These are phyloP conservation scores for Xeromyces bisporus DNA, from an alignment of 495 filamentous ascomycete genomes.

Conservation along the genomic window DNA sequence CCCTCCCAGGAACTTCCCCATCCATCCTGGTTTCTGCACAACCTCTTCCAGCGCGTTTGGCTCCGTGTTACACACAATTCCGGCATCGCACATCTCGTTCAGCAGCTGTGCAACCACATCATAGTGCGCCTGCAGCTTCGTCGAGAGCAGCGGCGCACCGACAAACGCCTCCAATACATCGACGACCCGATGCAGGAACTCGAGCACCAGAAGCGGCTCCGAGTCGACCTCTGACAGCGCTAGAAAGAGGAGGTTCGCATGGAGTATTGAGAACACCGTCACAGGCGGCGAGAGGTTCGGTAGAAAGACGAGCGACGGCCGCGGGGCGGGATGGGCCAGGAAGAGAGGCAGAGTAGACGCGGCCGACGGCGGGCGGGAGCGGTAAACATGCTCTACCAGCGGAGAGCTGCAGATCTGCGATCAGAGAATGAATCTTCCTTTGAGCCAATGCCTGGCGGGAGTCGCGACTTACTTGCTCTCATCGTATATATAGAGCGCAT, in stretches of 20 bases:
- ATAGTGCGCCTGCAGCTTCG: slow-evolving; percentile 75
- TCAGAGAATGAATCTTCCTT: background rate
- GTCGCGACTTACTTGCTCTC: slow-evolving; percentile 58
- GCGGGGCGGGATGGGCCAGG: slow-evolving; percentile 63
- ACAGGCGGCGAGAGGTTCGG: slow-evolving; percentile 71
- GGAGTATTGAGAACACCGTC: slow-evolving; percentile 68
- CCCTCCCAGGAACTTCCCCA: slow-evolving; percentile 80
- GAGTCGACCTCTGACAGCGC: slow-evolving; percentile 66
- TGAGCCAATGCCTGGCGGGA: too few species aligned
- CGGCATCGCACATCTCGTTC: slow-evolving; percentile 92
- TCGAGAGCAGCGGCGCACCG: slow-evolving; percentile 68
- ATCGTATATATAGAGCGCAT: slow-evolving; percentile 93
- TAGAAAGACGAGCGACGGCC: slow-evolving; percentile 73
- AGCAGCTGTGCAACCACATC: slow-evolving; percentile 89
- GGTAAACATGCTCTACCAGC: slow-evolving; percentile 53
- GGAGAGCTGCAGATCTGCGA: slow-evolving; percentile 26
- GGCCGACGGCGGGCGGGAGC: slow-evolving; percentile 60
- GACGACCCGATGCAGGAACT: slow-evolving; percentile 86
- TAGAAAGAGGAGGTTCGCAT: slow-evolving; percentile 79
- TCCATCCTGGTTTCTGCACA: slow-evolving; percentile 74
- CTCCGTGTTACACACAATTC: slow-evolving; percentile 77
- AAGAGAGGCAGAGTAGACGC: slow-evolving; percentile 67
- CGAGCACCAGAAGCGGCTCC: slow-evolving; percentile 85
- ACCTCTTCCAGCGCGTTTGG: slow-evolving; percentile 83
- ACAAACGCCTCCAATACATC: slow-evolving; percentile 93